Percentiles rank a stretch among this genome's conserved stretches.
Conservation (phyloP, 345 rosid genomes). For the Eucalyptus erythrocorys region DNA sequence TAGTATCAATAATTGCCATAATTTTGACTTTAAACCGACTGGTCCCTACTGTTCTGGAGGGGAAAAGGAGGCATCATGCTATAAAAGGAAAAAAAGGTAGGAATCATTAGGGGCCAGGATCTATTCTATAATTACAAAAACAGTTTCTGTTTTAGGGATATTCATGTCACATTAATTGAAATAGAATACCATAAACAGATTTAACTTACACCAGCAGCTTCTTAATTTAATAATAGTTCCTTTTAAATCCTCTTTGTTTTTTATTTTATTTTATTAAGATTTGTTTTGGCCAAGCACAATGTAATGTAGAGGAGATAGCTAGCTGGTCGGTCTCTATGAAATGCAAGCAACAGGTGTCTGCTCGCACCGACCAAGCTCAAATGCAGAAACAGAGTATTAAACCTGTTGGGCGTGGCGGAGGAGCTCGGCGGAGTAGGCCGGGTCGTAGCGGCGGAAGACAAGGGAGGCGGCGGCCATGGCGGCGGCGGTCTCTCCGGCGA, state of each 20-base stretch:
- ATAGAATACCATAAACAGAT: neutral
- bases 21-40: neutral
- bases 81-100: neutral
- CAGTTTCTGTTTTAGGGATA: neutral
- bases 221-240: neutral
- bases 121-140: neutral
- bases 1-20: neutral
- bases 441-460: constrained; percentile 18
- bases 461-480: constrained; percentile 43
- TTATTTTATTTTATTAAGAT: neutral
- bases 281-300: neutral
- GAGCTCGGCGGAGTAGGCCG: constrained; percentile 18
- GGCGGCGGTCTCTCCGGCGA: constrained; percentile 47
- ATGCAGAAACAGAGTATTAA: neutral
- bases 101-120: neutral
- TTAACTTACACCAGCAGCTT: neutral
- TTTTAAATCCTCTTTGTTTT: neutral
- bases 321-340: neutral
- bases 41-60: neutral
- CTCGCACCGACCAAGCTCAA: neutral
- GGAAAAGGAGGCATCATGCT: neutral
- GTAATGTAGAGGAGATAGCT: neutral
- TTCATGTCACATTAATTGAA: neutral
- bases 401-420: constrained; percentile 40
- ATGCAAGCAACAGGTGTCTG: neutral